Base-by-base conservation (phyloP, 1,284 basidiomycete species). In the Puccinia hordei region DNA sequence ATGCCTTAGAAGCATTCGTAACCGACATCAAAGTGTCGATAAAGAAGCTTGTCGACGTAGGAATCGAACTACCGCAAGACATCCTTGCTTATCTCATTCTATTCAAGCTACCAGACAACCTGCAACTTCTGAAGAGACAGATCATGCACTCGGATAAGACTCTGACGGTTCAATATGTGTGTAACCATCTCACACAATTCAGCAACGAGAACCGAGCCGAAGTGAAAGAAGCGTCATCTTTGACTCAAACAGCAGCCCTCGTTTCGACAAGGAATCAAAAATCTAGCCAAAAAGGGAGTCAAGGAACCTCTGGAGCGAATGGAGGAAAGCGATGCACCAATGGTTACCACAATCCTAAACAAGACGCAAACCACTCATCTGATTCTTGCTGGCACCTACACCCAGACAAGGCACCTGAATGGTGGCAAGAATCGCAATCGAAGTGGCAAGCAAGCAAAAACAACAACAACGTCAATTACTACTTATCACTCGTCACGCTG, bases 361-460 rank as follows among this genome's bases (percentile, higher is more conserved):
- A n/a, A n/a, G n/a, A n/a, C n/a, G n/a, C n/a, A n/a, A n/a, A n/a
- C n/a, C n/a, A n/a, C n/a, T n/a, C n/a, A n/a, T n/a, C n/a, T n/a
- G n/a, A n/a, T n/a, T n/a, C n/a, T n/a, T n/a, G n/a, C n/a, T n/a
- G n/a, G n/a, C n/a, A n/a, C n/a, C n/a, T n/a, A n/a, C n/a, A n/a
- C n/a, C n/a, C n/a, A n/a, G n/a, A n/a, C n/a, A n/a, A n/a, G n/a
- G n/a, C n/a, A n/a, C n/a, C n/a, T n/a, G n/a, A n/a, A n/a, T n/a
- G n/a, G n/a, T n/a, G n/a, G n/a, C n/a, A n/a, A n/a, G n/a, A 66
- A n/a, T 35, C 38, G 9, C 65, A 66, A 22, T 35, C 65, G 2
- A 66, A 66, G 38, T 66, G 65, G 65, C 35, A 66, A 24, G 35
- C 65, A n/a, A n/a, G n/a, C n/a, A n/a, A n/a, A n/a, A n/a, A n/a